Evolutionary conservation across 495 filamentous ascomycete species (phyloP).

Genomic region (Penicillium coffeae): DNA sequence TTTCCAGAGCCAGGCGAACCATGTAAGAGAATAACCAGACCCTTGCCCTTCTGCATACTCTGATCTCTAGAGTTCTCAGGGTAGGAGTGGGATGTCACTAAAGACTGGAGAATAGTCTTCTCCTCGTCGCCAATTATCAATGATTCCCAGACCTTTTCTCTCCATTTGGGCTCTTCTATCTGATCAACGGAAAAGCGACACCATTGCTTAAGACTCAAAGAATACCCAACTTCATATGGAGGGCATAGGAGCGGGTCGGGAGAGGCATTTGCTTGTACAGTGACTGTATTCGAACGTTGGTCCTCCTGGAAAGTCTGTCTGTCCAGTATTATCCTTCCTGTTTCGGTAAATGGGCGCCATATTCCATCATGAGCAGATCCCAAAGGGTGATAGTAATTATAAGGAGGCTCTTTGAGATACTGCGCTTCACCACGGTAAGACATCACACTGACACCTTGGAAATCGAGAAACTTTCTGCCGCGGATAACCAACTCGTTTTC

Average conservation of each 20-base stretch:
- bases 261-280: neutral
- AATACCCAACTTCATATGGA: constrained; percentile 1
- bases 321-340: constrained; percentile 3
- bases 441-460: neutral
- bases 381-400: neutral
- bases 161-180: neutral
- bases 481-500: neutral
- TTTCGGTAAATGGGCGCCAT: constrained; percentile 5
- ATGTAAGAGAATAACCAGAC: neutral
- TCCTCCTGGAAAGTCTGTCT: constrained; percentile 3
- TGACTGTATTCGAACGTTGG: neutral
- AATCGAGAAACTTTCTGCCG: neutral
- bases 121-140: neutral
- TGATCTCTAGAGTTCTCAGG: neutral
- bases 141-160: neutral
- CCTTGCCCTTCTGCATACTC: neutral
- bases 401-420: constrained; percentile 4
- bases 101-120: neutral
- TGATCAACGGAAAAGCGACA: neutral
- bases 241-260: neutral
- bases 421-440: constrained; percentile 1
- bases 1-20: constrained; percentile 1
- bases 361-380: too few relatives aligned
- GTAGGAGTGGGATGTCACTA: neutral
- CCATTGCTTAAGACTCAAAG: constrained; percentile 1